phyloP scores from a whole-genome alignment of 2,329 filamentous ascomycete genomes.

The Triangularia verruculosa region DNA sequence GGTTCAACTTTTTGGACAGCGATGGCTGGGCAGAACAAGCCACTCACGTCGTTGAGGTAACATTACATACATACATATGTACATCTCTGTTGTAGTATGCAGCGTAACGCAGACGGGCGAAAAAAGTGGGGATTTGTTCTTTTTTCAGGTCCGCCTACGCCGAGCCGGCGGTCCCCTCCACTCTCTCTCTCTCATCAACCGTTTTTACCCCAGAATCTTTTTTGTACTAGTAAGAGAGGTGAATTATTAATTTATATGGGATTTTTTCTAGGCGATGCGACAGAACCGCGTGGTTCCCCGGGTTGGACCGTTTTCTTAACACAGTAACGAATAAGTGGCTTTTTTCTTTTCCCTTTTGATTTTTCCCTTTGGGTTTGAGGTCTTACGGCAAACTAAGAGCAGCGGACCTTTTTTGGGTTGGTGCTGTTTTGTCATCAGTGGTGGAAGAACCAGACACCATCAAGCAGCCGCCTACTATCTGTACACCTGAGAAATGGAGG shows the following conservation, averaged over 20 bases:
- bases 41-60: constrained; percentile 11
- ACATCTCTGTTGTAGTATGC: too few relatives aligned
- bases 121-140: constrained; percentile 2
- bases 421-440: not conserved
- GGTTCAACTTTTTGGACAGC: not conserved
- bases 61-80: not conserved
- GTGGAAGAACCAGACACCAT: not conserved
- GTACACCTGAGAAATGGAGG: not conserved
- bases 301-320: not conserved
- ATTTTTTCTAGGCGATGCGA: constrained; percentile 4
- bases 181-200: not conserved
- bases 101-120: not conserved
- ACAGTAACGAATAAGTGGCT: not conserved
- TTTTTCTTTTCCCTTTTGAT: not conserved
- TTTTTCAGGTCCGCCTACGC: not conserved
- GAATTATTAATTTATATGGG: not conserved
- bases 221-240: not conserved
- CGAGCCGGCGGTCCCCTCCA: not conserved
- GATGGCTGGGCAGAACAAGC: not conserved
- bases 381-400: too few relatives aligned
- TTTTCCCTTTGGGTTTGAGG: too few relatives aligned
- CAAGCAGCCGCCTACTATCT: not conserved
- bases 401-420: not conserved
- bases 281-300: constrained; percentile 5
- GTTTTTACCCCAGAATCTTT: not conserved